A percentile compares a stretch with the other conserved stretches of the same genome.
Conservation (phyloP, 1,139 yeast genomes). For the Pichia kudriavzevii region DNA sequence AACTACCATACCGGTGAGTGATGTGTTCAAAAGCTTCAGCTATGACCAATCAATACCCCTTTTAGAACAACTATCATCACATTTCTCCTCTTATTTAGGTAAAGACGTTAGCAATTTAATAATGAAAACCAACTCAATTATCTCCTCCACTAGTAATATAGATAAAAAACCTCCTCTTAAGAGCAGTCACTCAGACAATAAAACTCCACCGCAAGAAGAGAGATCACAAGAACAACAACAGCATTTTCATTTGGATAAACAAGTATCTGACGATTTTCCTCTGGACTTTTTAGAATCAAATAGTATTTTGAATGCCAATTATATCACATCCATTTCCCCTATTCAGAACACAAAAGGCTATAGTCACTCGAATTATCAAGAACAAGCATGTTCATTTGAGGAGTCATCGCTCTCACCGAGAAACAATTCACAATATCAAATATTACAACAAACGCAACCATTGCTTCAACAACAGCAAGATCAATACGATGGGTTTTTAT, state of each 20-base stretch:
- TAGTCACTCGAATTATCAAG: conserved; percentile 1
- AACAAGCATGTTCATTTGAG: neutral
- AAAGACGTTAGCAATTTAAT: conserved; percentile 9
- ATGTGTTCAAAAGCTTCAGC: conserved; percentile 57
- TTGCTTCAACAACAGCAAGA: conserved; percentile 9
- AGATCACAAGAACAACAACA: too few species aligned
- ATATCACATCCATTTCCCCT: conserved; percentile 2
- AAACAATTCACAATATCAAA: conserved; percentile 6
- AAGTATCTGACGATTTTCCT: conserved; percentile 9
- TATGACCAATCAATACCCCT: conserved; percentile 41
- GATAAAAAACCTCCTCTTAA: too few species aligned
- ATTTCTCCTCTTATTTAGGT: conserved; percentile 29
- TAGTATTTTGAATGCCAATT: conserved; percentile 4
- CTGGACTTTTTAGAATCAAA: conserved; percentile 9
- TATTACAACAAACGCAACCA: conserved; percentile 12
- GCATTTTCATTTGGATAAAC: too few species aligned
- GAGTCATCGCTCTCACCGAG: conserved; percentile 4
- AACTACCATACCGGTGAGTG: conserved; percentile 52
- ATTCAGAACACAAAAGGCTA: neutral
- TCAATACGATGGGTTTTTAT: conserved; percentile 2
- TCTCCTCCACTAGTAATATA: neutral
- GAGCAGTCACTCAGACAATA: too few species aligned
- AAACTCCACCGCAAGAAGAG: too few species aligned
- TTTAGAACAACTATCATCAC: conserved; percentile 42
- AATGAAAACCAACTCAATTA: conserved; percentile 3